phyloP scores from a whole-genome alignment of 257 asterid genomes.

The Solanum bulbocastanum region DNA sequence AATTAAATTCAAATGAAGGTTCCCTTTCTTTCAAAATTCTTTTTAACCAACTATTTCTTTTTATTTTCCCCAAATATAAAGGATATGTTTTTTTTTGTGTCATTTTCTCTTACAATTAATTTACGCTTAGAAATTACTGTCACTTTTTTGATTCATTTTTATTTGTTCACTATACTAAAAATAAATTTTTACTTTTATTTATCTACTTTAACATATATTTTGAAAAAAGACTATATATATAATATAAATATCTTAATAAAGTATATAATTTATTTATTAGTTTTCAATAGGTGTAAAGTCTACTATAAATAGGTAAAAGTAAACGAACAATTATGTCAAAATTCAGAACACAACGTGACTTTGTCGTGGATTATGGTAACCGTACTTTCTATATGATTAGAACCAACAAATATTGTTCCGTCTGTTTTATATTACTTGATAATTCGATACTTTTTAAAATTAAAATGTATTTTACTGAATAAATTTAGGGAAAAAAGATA shows the following conservation, averaged over 20 bases:
- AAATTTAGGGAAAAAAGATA: too few species aligned
- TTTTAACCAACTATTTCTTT: not conserved
- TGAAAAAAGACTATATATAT: not conserved
- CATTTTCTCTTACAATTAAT: not conserved
- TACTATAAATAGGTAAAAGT: not conserved
- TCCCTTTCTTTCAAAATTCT: not conserved
- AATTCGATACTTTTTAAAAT: too few species aligned
- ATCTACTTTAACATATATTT: too few species aligned
- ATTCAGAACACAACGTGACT: constrained; percentile 7
- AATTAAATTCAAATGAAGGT: not conserved
- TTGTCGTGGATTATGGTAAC: constrained; percentile 22
- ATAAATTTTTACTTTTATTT: not conserved
- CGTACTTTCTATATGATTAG: constrained; percentile 11
- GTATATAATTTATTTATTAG: too few species aligned
- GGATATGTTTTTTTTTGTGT: not conserved
- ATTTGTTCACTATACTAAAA: not conserved
- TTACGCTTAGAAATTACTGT: not conserved
- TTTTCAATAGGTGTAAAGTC: too few species aligned
- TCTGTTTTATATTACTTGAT: not conserved
- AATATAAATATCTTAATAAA: too few species aligned
- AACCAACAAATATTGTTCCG: not conserved
- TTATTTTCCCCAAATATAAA: not conserved
- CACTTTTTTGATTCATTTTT: not conserved
- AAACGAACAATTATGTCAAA: not conserved
- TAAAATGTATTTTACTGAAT: too few species aligned